Conservation (phyloP, 192 early-diverging fungal genomes). For the Gaertneriomyces sp. region DNA sequence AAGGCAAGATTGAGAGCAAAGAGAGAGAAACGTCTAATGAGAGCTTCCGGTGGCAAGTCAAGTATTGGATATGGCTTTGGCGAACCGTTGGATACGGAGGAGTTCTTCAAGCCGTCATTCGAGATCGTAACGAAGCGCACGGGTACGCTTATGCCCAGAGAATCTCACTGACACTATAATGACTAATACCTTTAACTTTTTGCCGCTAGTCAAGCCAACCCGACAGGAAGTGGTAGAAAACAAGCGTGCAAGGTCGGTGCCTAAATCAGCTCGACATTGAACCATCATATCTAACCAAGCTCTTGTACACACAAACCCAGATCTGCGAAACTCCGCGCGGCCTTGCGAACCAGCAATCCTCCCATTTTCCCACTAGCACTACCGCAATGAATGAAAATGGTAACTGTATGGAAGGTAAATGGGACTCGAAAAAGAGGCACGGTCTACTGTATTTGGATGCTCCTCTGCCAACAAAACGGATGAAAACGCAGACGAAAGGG, state of each 20-base stretch:
- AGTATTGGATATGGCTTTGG: background rate
- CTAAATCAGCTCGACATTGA: no score
- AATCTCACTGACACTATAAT: no score
- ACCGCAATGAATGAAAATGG: no score
- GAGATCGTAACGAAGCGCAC: slow-evolving; percentile 19
- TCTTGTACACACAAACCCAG: background rate
- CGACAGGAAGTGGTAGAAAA: slow-evolving; percentile 53
- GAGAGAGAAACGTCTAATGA: slow-evolving; percentile 11
- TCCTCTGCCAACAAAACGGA: no score
- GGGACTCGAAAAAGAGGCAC: no score
- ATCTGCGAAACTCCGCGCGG: slow-evolving; percentile 39
- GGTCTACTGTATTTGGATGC: no score
- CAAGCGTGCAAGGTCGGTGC: slow-evolving; percentile 55
- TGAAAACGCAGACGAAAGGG: no score
- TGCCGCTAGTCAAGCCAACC: slow-evolving; percentile 41
- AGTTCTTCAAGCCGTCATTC: background rate
- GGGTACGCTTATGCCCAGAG: background rate
- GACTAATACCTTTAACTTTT: no score
- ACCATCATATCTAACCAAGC: background rate
- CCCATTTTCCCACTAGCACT: slow-evolving; percentile 9
- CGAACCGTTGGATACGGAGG: background rate
- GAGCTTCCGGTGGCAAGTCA: no score
- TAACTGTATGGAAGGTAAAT: no score
- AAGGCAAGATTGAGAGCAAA: slow-evolving; percentile 6
- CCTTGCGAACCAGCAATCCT: slow-evolving; percentile 23